These are phyloP conservation scores for Aotearoamyces nothofagi DNA, from an alignment of 2,329 filamentous ascomycete species.

Conservation along the genomic window DNA sequence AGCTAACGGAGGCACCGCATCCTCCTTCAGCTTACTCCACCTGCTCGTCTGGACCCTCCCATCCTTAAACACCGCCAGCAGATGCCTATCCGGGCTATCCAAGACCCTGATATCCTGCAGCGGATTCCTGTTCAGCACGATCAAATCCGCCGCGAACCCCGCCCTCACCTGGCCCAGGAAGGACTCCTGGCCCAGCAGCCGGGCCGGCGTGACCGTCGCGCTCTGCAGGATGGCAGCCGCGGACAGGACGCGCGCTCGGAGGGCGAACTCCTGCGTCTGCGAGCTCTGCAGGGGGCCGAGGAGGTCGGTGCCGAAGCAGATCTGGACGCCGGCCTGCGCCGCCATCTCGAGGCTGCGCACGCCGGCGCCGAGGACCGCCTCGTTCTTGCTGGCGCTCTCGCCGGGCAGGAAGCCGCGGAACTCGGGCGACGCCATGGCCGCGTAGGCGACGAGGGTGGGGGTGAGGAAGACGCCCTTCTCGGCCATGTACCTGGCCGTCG, in stretches of 20 bases:
- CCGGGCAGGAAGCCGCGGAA: constrained; percentile 28
- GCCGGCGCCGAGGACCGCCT: constrained; percentile 30
- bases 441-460: constrained; percentile 36
- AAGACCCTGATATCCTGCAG: constrained; percentile 37
- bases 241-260: constrained; percentile 27
- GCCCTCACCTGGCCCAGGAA: constrained; percentile 32
- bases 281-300: constrained; percentile 31
- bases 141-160: constrained; percentile 35
- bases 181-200: constrained; percentile 28
- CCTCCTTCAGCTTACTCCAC: constrained; percentile 2
- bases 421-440: constrained; percentile 28
- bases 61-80: constrained; percentile 38
- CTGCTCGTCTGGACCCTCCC: constrained; percentile 25
- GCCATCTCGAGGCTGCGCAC: constrained; percentile 31
- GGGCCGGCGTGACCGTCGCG: constrained; percentile 36
- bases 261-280: constrained; percentile 32
- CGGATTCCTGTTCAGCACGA: constrained; percentile 36
- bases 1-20: no score
- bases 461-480: constrained; percentile 32
- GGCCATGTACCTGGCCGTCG: constrained; percentile 34
- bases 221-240: constrained; percentile 29
- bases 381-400: constrained; percentile 32
- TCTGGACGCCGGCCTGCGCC: constrained; percentile 33
- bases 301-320: constrained; percentile 40
- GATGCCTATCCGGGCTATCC: constrained; percentile 26